Conservation (phyloP, 371 early-diverging fungal genomes). For the Syncephalastrum contaminatum region DNA sequence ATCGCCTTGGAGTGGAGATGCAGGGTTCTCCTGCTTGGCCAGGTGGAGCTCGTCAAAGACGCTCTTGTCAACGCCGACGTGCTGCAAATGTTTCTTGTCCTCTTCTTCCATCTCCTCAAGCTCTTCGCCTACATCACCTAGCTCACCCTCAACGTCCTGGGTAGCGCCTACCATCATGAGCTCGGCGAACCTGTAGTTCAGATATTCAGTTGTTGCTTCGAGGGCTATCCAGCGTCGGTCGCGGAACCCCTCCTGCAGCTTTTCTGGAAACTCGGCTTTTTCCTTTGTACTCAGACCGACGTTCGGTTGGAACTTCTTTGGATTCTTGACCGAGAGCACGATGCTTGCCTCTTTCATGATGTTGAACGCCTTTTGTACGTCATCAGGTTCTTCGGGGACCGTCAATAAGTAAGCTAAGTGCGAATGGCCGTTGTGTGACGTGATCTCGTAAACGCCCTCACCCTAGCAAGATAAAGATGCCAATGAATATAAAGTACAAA, state of each 20-base stretch:
- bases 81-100: constrained; percentile 20
- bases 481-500: background rate
- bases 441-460: constrained; percentile 33
- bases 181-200: constrained; percentile 35
- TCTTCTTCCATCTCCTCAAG: constrained; percentile 26
- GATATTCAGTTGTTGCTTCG: constrained; percentile 27
- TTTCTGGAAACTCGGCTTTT: constrained; percentile 27
- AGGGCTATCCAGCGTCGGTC: constrained; percentile 34
- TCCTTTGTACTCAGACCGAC: constrained; percentile 25
- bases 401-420: constrained; percentile 40
- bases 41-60: constrained; percentile 30
- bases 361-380: constrained; percentile 48
- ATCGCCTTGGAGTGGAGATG: constrained; percentile 29
- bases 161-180: constrained; percentile 40
- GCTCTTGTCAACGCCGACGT: constrained; percentile 19
- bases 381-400: constrained; percentile 32
- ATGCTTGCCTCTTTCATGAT: constrained; percentile 46
- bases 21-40: constrained; percentile 18
- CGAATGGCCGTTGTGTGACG: constrained; percentile 25
- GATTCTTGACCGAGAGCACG: constrained; percentile 42
- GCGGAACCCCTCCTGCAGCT: constrained; percentile 21
- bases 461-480: constrained; percentile 13
- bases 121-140: constrained; percentile 33
- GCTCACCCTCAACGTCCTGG: constrained; percentile 28
- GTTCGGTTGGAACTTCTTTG: constrained; percentile 11